Evolutionary conservation across 352 stramenopile genomes (phyloP).

Genomic region (Blastocystis hominis): DNA sequence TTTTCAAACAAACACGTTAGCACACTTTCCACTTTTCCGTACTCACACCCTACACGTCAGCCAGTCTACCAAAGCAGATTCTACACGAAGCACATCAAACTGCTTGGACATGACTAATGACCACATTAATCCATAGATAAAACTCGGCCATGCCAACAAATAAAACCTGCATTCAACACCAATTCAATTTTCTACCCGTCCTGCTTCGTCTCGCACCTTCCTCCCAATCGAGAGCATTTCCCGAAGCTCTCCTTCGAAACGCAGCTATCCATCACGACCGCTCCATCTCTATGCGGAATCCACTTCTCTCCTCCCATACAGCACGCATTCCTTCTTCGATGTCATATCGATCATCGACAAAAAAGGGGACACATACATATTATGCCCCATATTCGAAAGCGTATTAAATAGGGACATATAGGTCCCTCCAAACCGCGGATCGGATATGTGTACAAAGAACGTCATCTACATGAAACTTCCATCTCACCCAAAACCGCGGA

Average conservation of each 20-base stretch:
- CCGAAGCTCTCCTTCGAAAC: not conserved
- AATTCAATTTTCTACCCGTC: not conserved
- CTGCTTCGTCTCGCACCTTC: not conserved
- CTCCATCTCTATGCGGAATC: not conserved
- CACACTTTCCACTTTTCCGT: slow-evolving; percentile 54
- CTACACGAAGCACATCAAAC: not conserved
- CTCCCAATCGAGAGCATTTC: not conserved
- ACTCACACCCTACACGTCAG: not conserved
- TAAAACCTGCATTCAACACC: not conserved
- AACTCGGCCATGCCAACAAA: slow-evolving; percentile 23
- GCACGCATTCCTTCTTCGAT: slow-evolving; percentile 4
- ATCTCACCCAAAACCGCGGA: not conserved
- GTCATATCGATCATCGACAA: not conserved
- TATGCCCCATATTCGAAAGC: slow-evolving; percentile 75
- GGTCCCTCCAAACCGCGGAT: slow-evolving; percentile 75
- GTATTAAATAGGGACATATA: slow-evolving; percentile 84
- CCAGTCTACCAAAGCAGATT: too few relatives aligned
- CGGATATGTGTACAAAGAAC: slow-evolving; percentile 78
- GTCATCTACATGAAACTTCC: slow-evolving; percentile 67
- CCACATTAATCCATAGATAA: slow-evolving; percentile 36
- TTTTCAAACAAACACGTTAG: slow-evolving; percentile 23
- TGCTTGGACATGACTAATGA: not conserved
- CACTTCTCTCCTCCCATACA: not conserved
- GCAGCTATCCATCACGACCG: not conserved
- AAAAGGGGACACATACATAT: slow-evolving; percentile 61